A percentile compares a stretch with the other conserved stretches of the same genome.
Evolutionary conservation across 371 early-diverging fungal species (phyloP).

Genomic region (Caulochytrium protostelioides): DNA sequence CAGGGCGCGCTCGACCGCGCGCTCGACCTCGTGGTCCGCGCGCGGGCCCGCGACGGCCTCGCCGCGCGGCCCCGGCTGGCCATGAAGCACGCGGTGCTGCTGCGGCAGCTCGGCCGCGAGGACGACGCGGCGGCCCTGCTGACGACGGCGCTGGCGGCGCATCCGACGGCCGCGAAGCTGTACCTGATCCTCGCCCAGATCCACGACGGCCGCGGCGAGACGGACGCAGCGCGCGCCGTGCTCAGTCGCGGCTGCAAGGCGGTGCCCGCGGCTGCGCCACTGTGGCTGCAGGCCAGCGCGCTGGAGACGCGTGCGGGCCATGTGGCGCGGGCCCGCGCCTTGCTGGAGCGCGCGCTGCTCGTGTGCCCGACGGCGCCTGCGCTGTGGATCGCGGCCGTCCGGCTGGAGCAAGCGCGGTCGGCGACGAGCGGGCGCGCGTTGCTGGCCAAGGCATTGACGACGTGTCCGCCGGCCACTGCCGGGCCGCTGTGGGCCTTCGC

Average conservation of each 20-base stretch:
- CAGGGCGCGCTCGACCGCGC: constrained; percentile 64
- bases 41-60: constrained; percentile 35
- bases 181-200: constrained; percentile 86
- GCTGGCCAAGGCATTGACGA: constrained; percentile 71
- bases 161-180: constrained; percentile 60
- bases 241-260: no score
- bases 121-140: constrained; percentile 45
- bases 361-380: constrained; percentile 54
- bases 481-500: constrained; percentile 74
- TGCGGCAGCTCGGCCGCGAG: constrained; percentile 48
- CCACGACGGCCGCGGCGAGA: constrained; percentile 24
- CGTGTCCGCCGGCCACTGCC: constrained; percentile 64
- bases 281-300: constrained; percentile 60
- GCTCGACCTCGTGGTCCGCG: constrained; percentile 44
- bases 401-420: constrained; percentile 58
- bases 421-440: constrained; percentile 47
- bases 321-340: constrained; percentile 58
- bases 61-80: constrained; percentile 56
- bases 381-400: constrained; percentile 74
- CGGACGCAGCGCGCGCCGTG: no score
- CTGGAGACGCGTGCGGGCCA: constrained; percentile 52
- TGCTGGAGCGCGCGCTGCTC: constrained; percentile 67
- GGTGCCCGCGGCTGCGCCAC: no score
- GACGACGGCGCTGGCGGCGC: constrained; percentile 46
- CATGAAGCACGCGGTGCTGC: constrained; percentile 81